These are phyloP conservation scores for Geranium rotundifolium DNA, from an alignment of 345 rosid species.

Conservation along the genomic window DNA sequence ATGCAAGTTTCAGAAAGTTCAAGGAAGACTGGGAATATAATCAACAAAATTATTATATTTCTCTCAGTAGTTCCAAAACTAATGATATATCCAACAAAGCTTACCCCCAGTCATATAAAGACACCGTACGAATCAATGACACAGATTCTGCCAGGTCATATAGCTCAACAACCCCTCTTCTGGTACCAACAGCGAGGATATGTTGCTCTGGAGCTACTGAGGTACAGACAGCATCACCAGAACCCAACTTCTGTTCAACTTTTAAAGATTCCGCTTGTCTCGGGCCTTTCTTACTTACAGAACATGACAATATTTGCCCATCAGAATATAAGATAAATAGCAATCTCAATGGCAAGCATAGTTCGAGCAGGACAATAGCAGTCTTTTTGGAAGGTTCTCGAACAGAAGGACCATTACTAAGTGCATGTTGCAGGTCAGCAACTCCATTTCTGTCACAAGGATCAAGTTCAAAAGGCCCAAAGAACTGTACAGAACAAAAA, in stretches of 20 bases:
- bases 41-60: background rate
- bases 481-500: conserved; percentile 39
- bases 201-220: conserved; percentile 85
- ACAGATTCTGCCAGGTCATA: conserved; percentile 64
- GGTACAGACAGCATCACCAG: conserved; percentile 72
- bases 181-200: conserved; percentile 92
- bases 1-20: background rate
- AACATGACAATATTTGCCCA: conserved; percentile 65
- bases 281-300: conserved; percentile 77
- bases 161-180: conserved; percentile 74
- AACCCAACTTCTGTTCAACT: conserved; percentile 55
- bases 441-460: conserved; percentile 22
- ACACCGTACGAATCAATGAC: conserved; percentile 66
- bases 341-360: conserved; percentile 56
- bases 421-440: conserved; percentile 23
- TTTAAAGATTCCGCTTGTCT: conserved; percentile 59
- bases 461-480: conserved; percentile 64
- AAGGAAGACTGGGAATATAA: background rate
- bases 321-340: conserved; percentile 63
- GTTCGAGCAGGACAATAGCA: conserved; percentile 56
- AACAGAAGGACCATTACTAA: conserved; percentile 44
- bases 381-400: conserved; percentile 28
- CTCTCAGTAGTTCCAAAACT: background rate
- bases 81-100: conserved; percentile 6
- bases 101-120: conserved; percentile 96